Conservation (phyloP, 805 yeast species). For the Maudiozyma barnettii region DNA sequence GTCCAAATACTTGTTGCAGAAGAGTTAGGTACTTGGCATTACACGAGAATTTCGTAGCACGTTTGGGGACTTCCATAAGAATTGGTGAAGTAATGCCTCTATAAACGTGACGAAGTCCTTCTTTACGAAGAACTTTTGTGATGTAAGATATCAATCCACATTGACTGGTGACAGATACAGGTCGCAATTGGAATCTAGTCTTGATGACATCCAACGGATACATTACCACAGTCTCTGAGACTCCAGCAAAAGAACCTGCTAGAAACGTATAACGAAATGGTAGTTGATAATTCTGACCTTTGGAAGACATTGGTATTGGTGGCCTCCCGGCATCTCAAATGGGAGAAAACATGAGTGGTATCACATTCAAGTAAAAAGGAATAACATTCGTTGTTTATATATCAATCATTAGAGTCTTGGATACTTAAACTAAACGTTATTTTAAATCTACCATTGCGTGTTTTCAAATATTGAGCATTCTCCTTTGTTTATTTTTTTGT, state of each 20-base stretch:
- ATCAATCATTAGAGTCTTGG: no score
- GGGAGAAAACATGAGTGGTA: no score
- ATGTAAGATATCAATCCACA: constrained; percentile 56
- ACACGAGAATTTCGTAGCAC: constrained; percentile 97
- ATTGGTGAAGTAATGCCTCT: constrained; percentile 93
- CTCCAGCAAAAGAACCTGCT: constrained; percentile 92
- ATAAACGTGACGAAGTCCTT: constrained; percentile 75
- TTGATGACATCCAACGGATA: constrained; percentile 93
- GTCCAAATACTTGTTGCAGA: constrained; percentile 62
- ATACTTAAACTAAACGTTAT: no score
- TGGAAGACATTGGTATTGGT: not conserved
- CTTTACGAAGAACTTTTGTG: constrained; percentile 68
- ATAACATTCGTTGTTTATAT: no score
- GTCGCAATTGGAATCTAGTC: constrained; percentile 69
- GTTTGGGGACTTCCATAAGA: constrained; percentile 96
- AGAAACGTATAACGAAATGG: constrained; percentile 59
- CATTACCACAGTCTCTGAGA: constrained; percentile 88
- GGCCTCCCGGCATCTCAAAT: not conserved
- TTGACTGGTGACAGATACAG: not conserved
- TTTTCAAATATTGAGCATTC: no score
- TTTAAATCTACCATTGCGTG: no score
- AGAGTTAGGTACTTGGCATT: constrained; percentile 92
- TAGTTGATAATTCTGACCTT: not conserved
- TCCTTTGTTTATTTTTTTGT: no score
- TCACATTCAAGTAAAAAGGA: no score